These are phyloP conservation scores for Pulveroboletus sp. DNA, from an alignment of 768 basidiomycete species.

Conservation along the genomic window DNA sequence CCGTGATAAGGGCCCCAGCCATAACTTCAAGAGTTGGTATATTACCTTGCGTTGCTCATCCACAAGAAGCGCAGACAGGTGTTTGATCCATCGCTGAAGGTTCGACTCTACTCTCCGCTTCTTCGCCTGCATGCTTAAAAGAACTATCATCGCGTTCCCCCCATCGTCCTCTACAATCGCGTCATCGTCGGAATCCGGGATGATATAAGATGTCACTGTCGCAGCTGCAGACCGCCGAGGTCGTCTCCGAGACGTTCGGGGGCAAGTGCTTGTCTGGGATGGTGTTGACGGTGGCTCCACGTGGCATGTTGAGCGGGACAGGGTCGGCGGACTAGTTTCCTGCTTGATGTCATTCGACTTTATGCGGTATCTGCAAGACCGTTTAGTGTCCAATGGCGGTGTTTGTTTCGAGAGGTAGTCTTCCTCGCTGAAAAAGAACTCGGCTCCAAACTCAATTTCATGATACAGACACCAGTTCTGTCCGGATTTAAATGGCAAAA, in stretches of 20 bases:
- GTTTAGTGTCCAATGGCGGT: slow-evolving; percentile 21
- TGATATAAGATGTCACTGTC: slow-evolving; percentile 53
- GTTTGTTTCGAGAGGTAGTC: slow-evolving; percentile 50
- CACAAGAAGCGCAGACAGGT: slow-evolving; percentile 54
- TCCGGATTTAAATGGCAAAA: background rate
- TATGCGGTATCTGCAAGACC: slow-evolving; percentile 19
- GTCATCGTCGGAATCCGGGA: slow-evolving; percentile 73
- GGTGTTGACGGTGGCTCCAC: slow-evolving; percentile 10
- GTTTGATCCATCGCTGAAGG: slow-evolving; percentile 64
- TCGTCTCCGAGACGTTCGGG: slow-evolving; percentile 42
- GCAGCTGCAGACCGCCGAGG: slow-evolving; percentile 54
- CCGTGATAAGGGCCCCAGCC: slow-evolving; percentile 1
- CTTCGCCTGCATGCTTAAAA: slow-evolving; percentile 30
- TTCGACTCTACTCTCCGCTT: slow-evolving; percentile 41
- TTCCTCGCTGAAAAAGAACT: slow-evolving; percentile 65
- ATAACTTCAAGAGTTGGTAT: background rate
- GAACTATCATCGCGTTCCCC: slow-evolving; percentile 29
- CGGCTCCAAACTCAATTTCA: slow-evolving; percentile 59
- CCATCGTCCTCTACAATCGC: slow-evolving; percentile 39
- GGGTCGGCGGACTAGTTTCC: slow-evolving; percentile 33
- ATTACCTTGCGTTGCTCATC: slow-evolving; percentile 69
- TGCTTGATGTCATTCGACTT: slow-evolving; percentile 37
- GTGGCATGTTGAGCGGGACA: slow-evolving; percentile 23
- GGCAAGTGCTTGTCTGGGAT: slow-evolving; percentile 16
- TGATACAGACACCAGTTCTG: slow-evolving; percentile 53